phyloP scores from a whole-genome alignment of 2,329 filamentous ascomycete species.

The Trichoderma citrinoviride region DNA sequence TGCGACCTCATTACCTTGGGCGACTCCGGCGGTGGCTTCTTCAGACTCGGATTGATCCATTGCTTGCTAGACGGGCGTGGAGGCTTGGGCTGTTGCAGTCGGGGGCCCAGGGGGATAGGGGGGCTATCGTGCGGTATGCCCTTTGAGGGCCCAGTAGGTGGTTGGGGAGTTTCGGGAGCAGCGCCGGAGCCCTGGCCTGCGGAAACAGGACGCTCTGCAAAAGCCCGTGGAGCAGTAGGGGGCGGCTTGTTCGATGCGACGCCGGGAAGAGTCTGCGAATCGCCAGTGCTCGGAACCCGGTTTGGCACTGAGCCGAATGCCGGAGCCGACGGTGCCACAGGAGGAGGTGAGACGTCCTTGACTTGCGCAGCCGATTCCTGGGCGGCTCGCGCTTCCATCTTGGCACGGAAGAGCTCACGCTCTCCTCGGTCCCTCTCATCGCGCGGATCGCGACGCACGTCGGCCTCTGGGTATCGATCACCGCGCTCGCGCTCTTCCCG shows the following conservation, averaged over 20 bases:
- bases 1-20: constrained; percentile 52
- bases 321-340: constrained; percentile 56
- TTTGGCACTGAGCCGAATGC: constrained; percentile 56
- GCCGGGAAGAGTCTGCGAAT: constrained; percentile 32
- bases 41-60: constrained; percentile 57
- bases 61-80: constrained; percentile 56
- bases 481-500: constrained; percentile 53
- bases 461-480: constrained; percentile 43
- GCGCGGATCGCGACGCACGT: constrained; percentile 44
- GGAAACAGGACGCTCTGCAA: constrained; percentile 49
- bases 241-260: constrained; percentile 45
- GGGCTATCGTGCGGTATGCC: constrained; percentile 42
- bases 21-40: constrained; percentile 50
- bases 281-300: constrained; percentile 39
- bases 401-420: constrained; percentile 48
- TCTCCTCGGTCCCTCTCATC: constrained; percentile 48
- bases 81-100: constrained; percentile 48
- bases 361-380: constrained; percentile 48
- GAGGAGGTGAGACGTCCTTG: constrained; percentile 56
- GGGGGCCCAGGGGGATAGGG: constrained; percentile 53
- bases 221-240: constrained; percentile 53
- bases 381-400: constrained; percentile 49
- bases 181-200: constrained; percentile 39
- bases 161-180: constrained; percentile 34
- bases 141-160: constrained; percentile 45